Base-by-base conservation (phyloP, 108 stramenopile genomes). In the Nitzschia sp. region DNA sequence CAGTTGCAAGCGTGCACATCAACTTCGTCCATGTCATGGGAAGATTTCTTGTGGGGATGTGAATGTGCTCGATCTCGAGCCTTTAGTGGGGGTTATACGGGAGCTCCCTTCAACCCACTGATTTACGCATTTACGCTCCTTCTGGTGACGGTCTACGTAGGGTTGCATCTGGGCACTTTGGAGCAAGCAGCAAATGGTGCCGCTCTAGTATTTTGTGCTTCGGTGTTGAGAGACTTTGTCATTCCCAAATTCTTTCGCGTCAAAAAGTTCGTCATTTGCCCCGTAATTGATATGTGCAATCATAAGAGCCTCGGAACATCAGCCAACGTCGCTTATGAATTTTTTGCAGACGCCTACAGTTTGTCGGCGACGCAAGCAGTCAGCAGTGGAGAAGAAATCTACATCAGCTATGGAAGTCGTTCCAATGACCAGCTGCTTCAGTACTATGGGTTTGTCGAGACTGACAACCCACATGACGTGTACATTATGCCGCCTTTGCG, bases 371-470 rank as follows among this genome's bases (percentile, higher is more conserved):
- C 71, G 11, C 34, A 63, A 25, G 74, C 45, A 9, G 68, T 81
- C 19, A 31, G 48, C 17, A 31, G 53, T 23, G 65, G 36, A n/a
- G 53, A 76, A 8, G 87, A 94, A 74, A 64, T 96, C 26, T 87
- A 77, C 60, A 92, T 94, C 64, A 82, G 83, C 30, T 97, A 97
- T 61, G 97, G 97, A 21, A 74, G 82, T 4, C 81, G 93, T 36
- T 91, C 88, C 51, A 97, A 96, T 61, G 97, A 97, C 59, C 91
- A 95, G 55, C 66, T 97, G 34, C 64, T 97, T 47, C 94, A 96
- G 51, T 94, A 94, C 65, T 97, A 97, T 76, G 97, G 97, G 25
- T 97, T 97, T 80, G 95, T 96, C 34, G 95, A 96, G 59, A 57
- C 60, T 34, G 76, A 94, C 61, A 97, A 97, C 82, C 71, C 71